Conservation (phyloP, 1,284 basidiomycete species). For the Psilocybe mexicana region DNA sequence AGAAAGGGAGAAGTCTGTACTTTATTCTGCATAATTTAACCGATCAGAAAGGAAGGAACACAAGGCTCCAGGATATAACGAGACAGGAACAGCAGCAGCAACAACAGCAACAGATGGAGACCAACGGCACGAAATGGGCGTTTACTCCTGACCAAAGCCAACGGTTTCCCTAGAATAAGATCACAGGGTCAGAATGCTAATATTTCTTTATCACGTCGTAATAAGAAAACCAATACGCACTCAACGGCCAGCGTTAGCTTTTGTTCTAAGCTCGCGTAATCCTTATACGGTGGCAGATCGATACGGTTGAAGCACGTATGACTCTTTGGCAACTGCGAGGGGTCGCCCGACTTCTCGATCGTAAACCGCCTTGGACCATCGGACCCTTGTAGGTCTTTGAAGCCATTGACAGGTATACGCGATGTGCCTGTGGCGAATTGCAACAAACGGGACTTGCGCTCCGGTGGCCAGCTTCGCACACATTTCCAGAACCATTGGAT, state of each 20-base stretch:
- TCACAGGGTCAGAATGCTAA: not conserved
- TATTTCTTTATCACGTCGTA: not conserved
- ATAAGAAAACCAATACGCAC: slow-evolving; percentile 39
- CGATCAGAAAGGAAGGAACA: not conserved
- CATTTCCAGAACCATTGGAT: slow-evolving; percentile 99
- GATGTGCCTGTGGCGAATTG: slow-evolving; percentile 95
- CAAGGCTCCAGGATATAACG: not conserved
- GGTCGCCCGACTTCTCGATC: slow-evolving; percentile 88
- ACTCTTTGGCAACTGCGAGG: slow-evolving; percentile 83
- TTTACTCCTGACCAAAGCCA: slow-evolving; percentile 69
- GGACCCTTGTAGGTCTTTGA: slow-evolving; percentile 93
- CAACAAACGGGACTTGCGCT: slow-evolving; percentile 86
- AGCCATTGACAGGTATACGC: slow-evolving; percentile 90
- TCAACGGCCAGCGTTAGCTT: slow-evolving; percentile 86
- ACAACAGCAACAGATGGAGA: not conserved
- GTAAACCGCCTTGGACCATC: slow-evolving; percentile 90
- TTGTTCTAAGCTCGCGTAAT: slow-evolving; percentile 80
- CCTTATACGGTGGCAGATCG: slow-evolving; percentile 85
- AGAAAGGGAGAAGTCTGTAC: not conserved
- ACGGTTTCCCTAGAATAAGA: slow-evolving; percentile 58
- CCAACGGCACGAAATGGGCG: not conserved
- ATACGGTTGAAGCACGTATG: slow-evolving; percentile 88
- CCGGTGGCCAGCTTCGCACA: slow-evolving; percentile 89
- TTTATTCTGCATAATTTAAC: not conserved
- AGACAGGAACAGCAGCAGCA: not conserved